Conservation (phyloP, 768 basidiomycete genomes). For the Chlorophyllum brunneum region DNA sequence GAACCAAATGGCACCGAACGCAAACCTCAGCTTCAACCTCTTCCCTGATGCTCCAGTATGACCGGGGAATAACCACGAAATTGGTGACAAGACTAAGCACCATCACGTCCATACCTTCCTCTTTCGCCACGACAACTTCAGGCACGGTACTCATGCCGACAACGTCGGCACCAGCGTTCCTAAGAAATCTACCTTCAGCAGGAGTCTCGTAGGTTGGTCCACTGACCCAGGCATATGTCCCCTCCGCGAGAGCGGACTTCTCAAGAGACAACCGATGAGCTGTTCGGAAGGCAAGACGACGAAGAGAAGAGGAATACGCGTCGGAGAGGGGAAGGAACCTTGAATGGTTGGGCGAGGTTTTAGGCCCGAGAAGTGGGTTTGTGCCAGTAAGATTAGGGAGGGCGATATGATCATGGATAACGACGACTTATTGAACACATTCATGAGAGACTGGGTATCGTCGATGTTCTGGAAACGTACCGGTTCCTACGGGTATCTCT, state of each 20-base stretch:
- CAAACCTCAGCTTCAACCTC: constrained; percentile 77
- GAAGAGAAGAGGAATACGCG: constrained; percentile 71
- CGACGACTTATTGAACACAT: constrained; percentile 57
- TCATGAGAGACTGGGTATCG: constrained; percentile 13
- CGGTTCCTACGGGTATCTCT: constrained; percentile 71
- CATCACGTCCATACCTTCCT: constrained; percentile 71
- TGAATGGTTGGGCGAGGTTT: constrained; percentile 50
- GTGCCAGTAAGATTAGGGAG: constrained; percentile 72
- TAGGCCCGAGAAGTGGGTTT: constrained; percentile 78
- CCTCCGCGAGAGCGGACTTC: constrained; percentile 63
- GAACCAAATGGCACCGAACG: not conserved
- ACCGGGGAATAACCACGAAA: constrained; percentile 69
- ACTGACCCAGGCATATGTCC: constrained; percentile 86
- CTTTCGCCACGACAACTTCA: constrained; percentile 77
- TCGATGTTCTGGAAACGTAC: constrained; percentile 36
- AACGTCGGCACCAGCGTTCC: constrained; percentile 77
- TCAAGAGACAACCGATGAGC: constrained; percentile 57
- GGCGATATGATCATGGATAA: constrained; percentile 81
- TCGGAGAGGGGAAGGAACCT: constrained; percentile 85
- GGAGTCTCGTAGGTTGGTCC: constrained; percentile 90
- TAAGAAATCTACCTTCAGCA: constrained; percentile 78
- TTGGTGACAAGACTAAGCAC: constrained; percentile 87
- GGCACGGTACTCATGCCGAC: constrained; percentile 94
- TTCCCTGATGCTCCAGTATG: constrained; percentile 63
- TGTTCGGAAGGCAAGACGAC: constrained; percentile 70